Percentiles rank a stretch among this genome's conserved stretches.
Evolutionary conservation across 768 basidiomycete species (phyloP).

Genomic region (Tubosaeta sp.): DNA sequence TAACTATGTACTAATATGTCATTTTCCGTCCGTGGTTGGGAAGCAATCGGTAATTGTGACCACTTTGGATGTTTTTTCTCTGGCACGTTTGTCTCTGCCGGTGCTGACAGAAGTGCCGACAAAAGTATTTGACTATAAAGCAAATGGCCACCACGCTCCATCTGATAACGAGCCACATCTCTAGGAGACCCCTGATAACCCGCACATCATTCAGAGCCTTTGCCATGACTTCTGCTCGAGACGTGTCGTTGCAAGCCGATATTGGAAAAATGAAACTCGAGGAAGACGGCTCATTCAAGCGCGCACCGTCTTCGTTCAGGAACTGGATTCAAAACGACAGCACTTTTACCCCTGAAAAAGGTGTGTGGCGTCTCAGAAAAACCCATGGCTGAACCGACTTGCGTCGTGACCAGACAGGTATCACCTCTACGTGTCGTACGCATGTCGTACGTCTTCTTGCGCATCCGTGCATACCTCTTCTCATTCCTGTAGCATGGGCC

Average conservation of each 20-base stretch:
- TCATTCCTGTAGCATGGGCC: conserved; percentile 69
- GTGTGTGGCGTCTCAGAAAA: conserved; percentile 35
- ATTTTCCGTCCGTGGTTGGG: too few species aligned
- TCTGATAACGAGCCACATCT: conserved; percentile 7
- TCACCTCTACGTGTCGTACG: conserved; percentile 84
- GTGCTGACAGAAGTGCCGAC: neutral
- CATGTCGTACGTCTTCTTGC: conserved; percentile 59
- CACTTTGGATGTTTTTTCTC: neutral
- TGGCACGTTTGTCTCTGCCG: neutral
- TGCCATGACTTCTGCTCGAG: conserved; percentile 29
- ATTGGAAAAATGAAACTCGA: conserved; percentile 52
- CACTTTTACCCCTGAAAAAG: conserved; percentile 70
- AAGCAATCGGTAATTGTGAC: too few species aligned
- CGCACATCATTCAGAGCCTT: neutral
- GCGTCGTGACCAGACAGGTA: conserved; percentile 61
- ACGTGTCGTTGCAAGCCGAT: conserved; percentile 41
- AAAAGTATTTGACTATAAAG: neutral
- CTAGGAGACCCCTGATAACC: neutral
- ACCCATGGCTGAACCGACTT: neutral
- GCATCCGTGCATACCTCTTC: too few species aligned
- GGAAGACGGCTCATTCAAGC: conserved; percentile 65
- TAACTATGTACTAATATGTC: too few species aligned
- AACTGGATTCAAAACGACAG: conserved; percentile 53
- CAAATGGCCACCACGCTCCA: conserved; percentile 12
- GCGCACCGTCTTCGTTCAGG: conserved; percentile 50